phyloP scores from a whole-genome alignment of 2,329 filamentous ascomycete genomes.

The Fusarium globosum region DNA sequence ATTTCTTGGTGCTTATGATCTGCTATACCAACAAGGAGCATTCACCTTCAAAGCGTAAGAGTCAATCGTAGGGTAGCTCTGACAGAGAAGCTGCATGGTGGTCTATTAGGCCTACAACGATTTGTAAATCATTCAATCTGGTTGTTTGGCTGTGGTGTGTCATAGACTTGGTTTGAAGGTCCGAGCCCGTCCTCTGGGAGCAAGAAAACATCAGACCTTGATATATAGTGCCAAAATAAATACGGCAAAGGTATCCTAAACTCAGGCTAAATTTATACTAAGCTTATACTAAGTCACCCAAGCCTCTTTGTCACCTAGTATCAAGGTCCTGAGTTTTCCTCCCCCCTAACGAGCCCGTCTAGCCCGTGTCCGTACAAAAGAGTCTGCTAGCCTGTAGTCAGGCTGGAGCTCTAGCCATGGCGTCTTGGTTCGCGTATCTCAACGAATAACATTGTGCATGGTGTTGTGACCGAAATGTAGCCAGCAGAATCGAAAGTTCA shows the following conservation, averaged over 20 bases:
- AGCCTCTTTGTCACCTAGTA: too few relatives aligned
- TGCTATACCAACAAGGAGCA: neutral
- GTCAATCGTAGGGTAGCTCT: neutral
- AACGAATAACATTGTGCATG: conserved; percentile 19
- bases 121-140: neutral
- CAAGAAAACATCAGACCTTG: too few relatives aligned
- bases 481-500: neutral
- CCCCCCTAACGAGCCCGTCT: neutral
- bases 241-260: too few relatives aligned
- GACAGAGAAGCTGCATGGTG: neutral
- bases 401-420: neutral
- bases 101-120: neutral
- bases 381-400: neutral
- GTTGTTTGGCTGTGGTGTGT: neutral
- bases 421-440: conserved; percentile 21
- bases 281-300: too few relatives aligned
- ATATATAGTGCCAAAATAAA: too few relatives aligned
- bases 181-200: neutral
- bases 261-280: too few relatives aligned
- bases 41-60: neutral
- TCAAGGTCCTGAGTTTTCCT: too few relatives aligned
- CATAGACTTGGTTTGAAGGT: neutral
- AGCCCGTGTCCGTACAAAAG: neutral
- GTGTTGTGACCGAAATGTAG: neutral
- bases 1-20: neutral